Evolutionary conservation across 1,284 basidiomycete species (phyloP), one percentile per base, ranked within the genome.

Genomic region (Xanthoconium separans): DNA sequence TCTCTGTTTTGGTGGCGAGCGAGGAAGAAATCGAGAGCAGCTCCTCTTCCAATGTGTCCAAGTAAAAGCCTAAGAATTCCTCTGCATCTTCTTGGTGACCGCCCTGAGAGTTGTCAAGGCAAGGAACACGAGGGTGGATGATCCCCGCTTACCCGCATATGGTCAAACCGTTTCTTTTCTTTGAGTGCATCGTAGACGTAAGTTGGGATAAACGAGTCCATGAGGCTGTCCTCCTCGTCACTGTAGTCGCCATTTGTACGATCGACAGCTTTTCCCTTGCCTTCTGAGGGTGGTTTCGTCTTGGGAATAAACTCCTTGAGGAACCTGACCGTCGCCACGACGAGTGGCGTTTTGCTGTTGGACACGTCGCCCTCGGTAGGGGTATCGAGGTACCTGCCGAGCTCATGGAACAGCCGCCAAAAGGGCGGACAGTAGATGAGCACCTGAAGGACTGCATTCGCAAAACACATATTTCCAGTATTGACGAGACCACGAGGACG

Each of bases 31-130:
- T 76, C 2, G 79, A 78, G 5, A 93, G 74, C 15, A 98, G 73
- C 73, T 99, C 96, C 66, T 99, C 96, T 71, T 98, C 95, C 4
- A 99, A 77, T 0, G 94, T 93, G 69, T 98, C 95, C 43, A 98
- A 78, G 75, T 94, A 95, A 75, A 98, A 97, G 10, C 96, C 95
- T n/a, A 98, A 79, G 73, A 98, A 99, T 73, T 99, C 96, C 71
- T 99, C 95, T 1, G 96, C 96, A 58, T 99, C 96, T 73, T 99
- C 96, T 75, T 99, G 96, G 59, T 95, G 91, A 0, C 95, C 95
- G 33, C 91, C 85, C 81, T 94, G 57, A 56, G 30, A 44, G 55
- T 46, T 11, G 34, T 53, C 18, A 18, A 40, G 41, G 37, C 9
- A 45, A 47, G 6, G 27, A 34, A 40, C 1, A 22, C 7, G 4